Percentiles rank a stretch among this genome's conserved stretches.
Evolutionary conservation across 2,329 filamentous ascomycete species (phyloP).

Genomic region (Cephalotrichum gorgonifer): DNA sequence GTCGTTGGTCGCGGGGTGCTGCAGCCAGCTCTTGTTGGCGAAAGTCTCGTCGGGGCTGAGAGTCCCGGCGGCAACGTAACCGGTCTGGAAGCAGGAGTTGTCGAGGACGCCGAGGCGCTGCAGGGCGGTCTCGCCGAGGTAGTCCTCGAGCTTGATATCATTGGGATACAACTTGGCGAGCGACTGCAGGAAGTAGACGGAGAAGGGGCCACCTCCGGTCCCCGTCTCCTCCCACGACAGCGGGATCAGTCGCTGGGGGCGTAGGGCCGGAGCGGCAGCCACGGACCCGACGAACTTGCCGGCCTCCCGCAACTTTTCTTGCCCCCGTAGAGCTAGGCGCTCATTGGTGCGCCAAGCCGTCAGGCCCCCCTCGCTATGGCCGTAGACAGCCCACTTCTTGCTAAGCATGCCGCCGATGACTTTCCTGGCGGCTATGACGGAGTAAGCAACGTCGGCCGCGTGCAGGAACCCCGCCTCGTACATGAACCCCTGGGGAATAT

Average conservation of each 20-base stretch:
- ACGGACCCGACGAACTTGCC: constrained; percentile 9
- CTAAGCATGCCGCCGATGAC: constrained; percentile 6
- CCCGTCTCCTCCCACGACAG: constrained; percentile 4
- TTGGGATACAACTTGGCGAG: constrained; percentile 8
- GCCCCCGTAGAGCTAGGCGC: constrained; percentile 9
- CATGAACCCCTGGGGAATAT: constrained; percentile 12
- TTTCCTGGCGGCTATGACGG: constrained; percentile 10
- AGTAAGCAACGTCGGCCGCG: constrained; percentile 10
- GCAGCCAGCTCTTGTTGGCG: constrained; percentile 9
- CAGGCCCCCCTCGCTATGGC: constrained; percentile 15
- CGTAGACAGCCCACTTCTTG: constrained; percentile 13
- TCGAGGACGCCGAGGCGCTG: constrained; percentile 1
- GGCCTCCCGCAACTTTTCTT: too few species aligned
- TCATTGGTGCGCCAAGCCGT: constrained; percentile 15
- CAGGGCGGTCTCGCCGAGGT: constrained; percentile 6
- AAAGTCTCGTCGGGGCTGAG: constrained; percentile 8
- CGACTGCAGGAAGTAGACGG: constrained; percentile 11
- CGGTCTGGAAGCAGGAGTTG: constrained; percentile 7
- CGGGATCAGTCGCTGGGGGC: constrained; percentile 7
- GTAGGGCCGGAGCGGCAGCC: constrained; percentile 8
- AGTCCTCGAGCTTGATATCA: constrained; percentile 8
- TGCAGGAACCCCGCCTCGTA: constrained; percentile 11
- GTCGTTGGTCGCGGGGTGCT: not conserved
- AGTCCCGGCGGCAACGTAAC: constrained; percentile 4
- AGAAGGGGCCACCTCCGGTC: constrained; percentile 6